A percentile compares a stretch with the other conserved stretches of the same genome.
Evolutionary conservation across 352 stramenopile species (phyloP).

Genomic region (Globisporangium alternatum): DNA sequence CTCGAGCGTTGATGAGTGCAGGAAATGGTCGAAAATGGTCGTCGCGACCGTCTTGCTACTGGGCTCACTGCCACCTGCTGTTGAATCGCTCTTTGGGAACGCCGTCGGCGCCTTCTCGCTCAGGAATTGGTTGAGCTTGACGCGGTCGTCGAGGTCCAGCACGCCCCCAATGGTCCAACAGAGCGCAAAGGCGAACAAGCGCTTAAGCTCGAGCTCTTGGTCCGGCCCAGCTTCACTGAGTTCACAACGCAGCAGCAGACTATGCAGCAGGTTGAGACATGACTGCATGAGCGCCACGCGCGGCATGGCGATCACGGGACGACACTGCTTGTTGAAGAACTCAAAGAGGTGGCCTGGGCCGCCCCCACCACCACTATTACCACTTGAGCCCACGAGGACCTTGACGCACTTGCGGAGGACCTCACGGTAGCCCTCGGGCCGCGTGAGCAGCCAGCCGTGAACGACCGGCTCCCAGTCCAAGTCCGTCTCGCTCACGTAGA

Average conservation of each 20-base stretch:
- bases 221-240: slow-evolving; percentile 53
- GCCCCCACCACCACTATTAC: neutral
- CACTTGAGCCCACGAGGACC: slow-evolving; percentile 42
- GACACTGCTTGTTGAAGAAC: slow-evolving; percentile 31
- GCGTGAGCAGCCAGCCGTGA: slow-evolving; percentile 54
- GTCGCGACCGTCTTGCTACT: slow-evolving; percentile 19
- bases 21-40: slow-evolving; percentile 92
- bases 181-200: slow-evolving; percentile 82
- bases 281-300: slow-evolving; percentile 81
- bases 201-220: slow-evolving; percentile 70
- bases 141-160: slow-evolving; percentile 77
- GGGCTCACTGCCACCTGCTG: no score
- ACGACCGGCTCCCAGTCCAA: slow-evolving; percentile 75
- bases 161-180: slow-evolving; percentile 84
- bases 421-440: slow-evolving; percentile 43
- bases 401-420: slow-evolving; percentile 44
- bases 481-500: slow-evolving; percentile 87
- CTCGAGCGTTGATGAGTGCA: slow-evolving; percentile 87
- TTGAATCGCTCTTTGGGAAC: slow-evolving; percentile 21
- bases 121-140: slow-evolving; percentile 73
- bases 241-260: slow-evolving; percentile 50
- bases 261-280: slow-evolving; percentile 60
- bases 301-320: slow-evolving; percentile 62
- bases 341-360: slow-evolving; percentile 16
- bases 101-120: slow-evolving; percentile 26